phyloP scores from a whole-genome alignment of 1,284 basidiomycete genomes.

The Takashimella tepidaria region DNA sequence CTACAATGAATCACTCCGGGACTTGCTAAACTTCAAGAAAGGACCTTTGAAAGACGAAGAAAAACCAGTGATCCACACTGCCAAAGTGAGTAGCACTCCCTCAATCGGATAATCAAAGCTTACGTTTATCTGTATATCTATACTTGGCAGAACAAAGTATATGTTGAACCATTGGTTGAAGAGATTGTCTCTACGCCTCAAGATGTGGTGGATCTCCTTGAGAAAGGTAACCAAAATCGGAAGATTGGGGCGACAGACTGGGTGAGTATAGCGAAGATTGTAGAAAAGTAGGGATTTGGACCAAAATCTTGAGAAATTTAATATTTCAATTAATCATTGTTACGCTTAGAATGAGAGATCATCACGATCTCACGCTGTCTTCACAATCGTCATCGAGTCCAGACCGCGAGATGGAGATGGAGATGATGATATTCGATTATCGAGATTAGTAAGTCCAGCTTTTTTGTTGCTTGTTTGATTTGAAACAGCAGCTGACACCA shows the following conservation, averaged over 20 bases:
- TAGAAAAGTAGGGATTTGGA: too few species aligned
- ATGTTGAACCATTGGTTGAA: conserved; percentile 51
- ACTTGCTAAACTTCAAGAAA: conserved; percentile 48
- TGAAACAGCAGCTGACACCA: neutral
- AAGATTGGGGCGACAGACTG: conserved; percentile 56
- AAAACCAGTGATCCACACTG: conserved; percentile 42
- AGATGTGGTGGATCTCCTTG: conserved; percentile 51
- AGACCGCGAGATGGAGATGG: conserved; percentile 33
- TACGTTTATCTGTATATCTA: too few species aligned
- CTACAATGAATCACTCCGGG: conserved; percentile 56
- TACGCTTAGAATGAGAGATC: conserved; percentile 50
- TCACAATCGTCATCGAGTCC: conserved; percentile 51
- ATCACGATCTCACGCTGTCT: conserved; percentile 54
- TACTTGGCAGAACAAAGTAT: conserved; percentile 50
- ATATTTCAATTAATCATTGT: too few species aligned
- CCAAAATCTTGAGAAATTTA: too few species aligned
- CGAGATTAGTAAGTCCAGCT: conserved; percentile 32
- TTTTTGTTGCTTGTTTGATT: conserved; percentile 6
- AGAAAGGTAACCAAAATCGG: conserved; percentile 51
- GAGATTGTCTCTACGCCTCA: conserved; percentile 52
- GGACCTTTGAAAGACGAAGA: conserved; percentile 34
- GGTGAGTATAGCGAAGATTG: too few species aligned
- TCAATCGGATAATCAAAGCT: too few species aligned
- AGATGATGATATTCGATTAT: conserved; percentile 42
- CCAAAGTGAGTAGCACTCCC: conserved; percentile 42